These are phyloP conservation scores for Thielaviopsis ethacetica DNA, from an alignment of 2,329 filamentous ascomycete genomes.

Conservation along the genomic window DNA sequence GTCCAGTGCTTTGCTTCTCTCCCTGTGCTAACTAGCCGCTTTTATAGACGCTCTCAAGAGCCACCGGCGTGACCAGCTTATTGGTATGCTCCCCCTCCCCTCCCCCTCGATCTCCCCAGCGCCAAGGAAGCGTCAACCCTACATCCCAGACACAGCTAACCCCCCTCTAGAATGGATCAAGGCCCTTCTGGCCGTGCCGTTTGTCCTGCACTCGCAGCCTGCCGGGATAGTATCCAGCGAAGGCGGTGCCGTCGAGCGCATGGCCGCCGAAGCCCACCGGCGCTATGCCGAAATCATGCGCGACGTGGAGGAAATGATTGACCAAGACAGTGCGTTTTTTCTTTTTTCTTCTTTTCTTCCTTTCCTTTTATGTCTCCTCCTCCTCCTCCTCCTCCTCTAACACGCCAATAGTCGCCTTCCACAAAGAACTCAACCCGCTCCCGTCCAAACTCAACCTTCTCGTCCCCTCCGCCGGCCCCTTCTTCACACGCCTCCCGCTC, in stretches of 20 bases:
- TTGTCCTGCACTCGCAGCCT: conserved; percentile 90
- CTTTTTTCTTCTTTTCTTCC: neutral
- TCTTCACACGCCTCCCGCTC: conserved; percentile 77
- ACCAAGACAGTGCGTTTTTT: conserved; percentile 61
- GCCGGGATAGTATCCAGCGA: conserved; percentile 66
- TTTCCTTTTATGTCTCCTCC: conserved; percentile 4
- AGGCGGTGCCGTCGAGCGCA: conserved; percentile 47
- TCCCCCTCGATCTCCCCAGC: neutral
- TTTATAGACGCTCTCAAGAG: conserved; percentile 50
- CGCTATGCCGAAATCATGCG: conserved; percentile 91
- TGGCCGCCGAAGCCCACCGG: conserved; percentile 65
- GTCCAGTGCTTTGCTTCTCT: no score
- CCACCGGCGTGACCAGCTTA: conserved; percentile 79
- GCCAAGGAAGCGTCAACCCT: neutral
- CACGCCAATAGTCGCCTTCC: conserved; percentile 44
- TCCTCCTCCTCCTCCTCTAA: neutral
- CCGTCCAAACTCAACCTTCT: conserved; percentile 86
- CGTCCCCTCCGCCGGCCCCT: conserved; percentile 79
- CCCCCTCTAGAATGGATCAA: conserved; percentile 74
- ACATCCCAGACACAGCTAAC: neutral
- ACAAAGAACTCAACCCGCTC: conserved; percentile 44
- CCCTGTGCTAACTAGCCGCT: neutral
- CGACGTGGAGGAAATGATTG: conserved; percentile 81
- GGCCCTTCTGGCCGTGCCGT: conserved; percentile 80
- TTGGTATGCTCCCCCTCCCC: conserved; percentile 32